A percentile compares a stretch with the other conserved stretches of the same genome.
phyloP scores from a whole-genome alignment of 345 rosid genomes.

The Gossypium stocksii region DNA sequence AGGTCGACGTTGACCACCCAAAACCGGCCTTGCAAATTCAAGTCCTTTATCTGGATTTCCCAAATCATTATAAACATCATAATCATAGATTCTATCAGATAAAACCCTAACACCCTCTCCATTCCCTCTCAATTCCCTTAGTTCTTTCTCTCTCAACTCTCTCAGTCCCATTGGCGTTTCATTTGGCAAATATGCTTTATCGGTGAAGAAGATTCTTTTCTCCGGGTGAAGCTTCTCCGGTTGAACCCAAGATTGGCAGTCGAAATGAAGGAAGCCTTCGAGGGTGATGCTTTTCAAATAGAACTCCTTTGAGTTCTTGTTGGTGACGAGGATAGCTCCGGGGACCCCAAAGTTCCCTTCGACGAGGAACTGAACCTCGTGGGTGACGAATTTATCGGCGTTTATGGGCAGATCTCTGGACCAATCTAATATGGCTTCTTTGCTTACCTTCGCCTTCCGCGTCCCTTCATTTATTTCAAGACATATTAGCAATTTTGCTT shows the following conservation, averaged over 20 bases:
- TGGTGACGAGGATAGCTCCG: conserved; percentile 76
- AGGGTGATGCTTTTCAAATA: conserved; percentile 71
- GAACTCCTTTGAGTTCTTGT: conserved; percentile 82
- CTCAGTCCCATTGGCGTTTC: conserved; percentile 12
- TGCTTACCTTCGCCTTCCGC: conserved; percentile 70
- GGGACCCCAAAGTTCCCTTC: conserved; percentile 73
- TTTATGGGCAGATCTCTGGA: conserved; percentile 61
- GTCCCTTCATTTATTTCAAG: conserved; percentile 35
- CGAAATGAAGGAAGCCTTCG: conserved; percentile 80
- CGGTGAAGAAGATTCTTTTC: conserved; percentile 71
- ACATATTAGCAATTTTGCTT: not conserved
- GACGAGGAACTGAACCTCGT: conserved; percentile 71
- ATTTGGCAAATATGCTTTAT: conserved; percentile 34
- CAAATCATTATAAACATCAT: conserved; percentile 19
- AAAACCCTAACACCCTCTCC: not conserved
- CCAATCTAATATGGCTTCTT: conserved; percentile 73
- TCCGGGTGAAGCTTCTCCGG: conserved; percentile 53
- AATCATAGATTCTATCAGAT: conserved; percentile 14
- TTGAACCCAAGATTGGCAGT: conserved; percentile 96
- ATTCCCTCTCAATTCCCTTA: conserved; percentile 11
- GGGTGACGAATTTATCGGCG: conserved; percentile 39
- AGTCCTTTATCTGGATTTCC: conserved; percentile 13
- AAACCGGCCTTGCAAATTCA: conserved; percentile 3
- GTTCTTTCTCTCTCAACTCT: conserved; percentile 6
- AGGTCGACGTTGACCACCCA: conserved; percentile 10